These are phyloP conservation scores for Alternaria gaisen DNA, from an alignment of 2,329 filamentous ascomycete genomes.

Conservation along the genomic window DNA sequence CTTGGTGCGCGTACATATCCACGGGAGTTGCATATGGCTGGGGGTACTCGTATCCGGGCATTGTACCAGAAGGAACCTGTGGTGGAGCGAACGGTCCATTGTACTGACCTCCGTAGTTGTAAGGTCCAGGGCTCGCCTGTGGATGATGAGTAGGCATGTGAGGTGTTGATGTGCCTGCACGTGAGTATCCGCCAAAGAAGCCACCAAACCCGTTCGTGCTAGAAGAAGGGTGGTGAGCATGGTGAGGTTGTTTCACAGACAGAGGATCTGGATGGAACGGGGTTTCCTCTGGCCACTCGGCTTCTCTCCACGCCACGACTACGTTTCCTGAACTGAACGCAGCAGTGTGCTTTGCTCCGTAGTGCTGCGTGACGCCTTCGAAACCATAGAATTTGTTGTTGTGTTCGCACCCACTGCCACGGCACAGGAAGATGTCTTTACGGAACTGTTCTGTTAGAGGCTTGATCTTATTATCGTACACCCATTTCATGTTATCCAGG, in stretches of 20 bases:
- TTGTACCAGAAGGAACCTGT: slow-evolving; percentile 33
- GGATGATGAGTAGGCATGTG: slow-evolving; percentile 47
- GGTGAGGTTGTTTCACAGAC: slow-evolving; percentile 52
- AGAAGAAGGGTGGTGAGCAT: slow-evolving; percentile 36
- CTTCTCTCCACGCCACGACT: slow-evolving; percentile 77
- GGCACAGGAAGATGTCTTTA: slow-evolving; percentile 80
- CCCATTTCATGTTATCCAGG: slow-evolving; percentile 86
- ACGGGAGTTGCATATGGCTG: slow-evolving; percentile 41
- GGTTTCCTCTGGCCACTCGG: slow-evolving; percentile 80
- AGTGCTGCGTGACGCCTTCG: slow-evolving; percentile 83
- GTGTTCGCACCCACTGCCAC: slow-evolving; percentile 66
- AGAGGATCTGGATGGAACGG: slow-evolving; percentile 73
- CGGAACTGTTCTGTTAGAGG: slow-evolving; percentile 70
- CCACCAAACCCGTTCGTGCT: slow-evolving; percentile 37
- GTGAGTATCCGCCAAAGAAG: slow-evolving; percentile 50
- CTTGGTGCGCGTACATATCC: slow-evolving; percentile 42
- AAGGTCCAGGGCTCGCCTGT: slow-evolving; percentile 50
- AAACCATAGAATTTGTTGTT: slow-evolving; percentile 76
- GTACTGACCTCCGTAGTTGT: slow-evolving; percentile 45
- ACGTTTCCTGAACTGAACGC: slow-evolving; percentile 74
- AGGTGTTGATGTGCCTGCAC: slow-evolving; percentile 49
- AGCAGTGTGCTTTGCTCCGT: slow-evolving; percentile 80
- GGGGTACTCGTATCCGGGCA: slow-evolving; percentile 40
- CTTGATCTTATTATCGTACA: slow-evolving; percentile 80
- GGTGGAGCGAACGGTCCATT: slow-evolving; percentile 51